These are phyloP conservation scores for Carex pumila DNA, from an alignment of 176 grass and related monocot genomes.

Conservation along the genomic window DNA sequence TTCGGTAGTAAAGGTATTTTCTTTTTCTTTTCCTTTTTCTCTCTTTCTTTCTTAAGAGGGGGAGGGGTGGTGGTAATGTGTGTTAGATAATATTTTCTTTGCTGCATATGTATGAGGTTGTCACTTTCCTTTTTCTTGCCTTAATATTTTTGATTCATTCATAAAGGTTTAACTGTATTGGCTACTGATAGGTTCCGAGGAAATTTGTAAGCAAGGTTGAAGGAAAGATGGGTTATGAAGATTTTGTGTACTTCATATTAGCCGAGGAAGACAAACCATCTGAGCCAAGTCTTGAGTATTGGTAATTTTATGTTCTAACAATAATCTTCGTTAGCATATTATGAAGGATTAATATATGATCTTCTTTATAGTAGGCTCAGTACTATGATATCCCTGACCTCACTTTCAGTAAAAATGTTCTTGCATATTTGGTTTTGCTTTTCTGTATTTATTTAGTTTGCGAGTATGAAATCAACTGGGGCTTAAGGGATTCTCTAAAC, in stretches of 20 bases:
- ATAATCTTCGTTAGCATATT: slow-evolving; percentile 1
- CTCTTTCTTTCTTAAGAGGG: background rate
- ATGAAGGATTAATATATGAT: background rate
- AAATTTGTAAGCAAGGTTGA: slow-evolving; percentile 83
- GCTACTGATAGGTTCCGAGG: slow-evolving; percentile 54
- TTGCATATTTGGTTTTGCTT: background rate
- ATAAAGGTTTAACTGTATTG: background rate
- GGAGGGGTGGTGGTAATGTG: background rate
- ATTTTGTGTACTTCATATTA: slow-evolving; percentile 92
- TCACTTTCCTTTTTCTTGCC: background rate
- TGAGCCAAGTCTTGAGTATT: slow-evolving; percentile 65
- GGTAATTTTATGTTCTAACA: slow-evolving; percentile 29
- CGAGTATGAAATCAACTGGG: background rate
- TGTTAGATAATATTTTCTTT: background rate
- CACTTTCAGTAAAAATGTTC: background rate
- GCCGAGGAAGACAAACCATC: slow-evolving; percentile 90
- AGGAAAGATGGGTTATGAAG: slow-evolving; percentile 93
- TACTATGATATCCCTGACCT: background rate
- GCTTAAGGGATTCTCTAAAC: background rate
- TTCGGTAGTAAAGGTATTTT: background rate
- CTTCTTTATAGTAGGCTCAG: background rate
- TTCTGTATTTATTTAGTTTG: background rate
- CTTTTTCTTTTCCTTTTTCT: background rate
- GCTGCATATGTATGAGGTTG: background rate
- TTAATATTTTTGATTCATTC: background rate